These are phyloP conservation scores for Trichophyton verrucosum DNA, from an alignment of 2,329 filamentous ascomycete species.

Conservation along the genomic window DNA sequence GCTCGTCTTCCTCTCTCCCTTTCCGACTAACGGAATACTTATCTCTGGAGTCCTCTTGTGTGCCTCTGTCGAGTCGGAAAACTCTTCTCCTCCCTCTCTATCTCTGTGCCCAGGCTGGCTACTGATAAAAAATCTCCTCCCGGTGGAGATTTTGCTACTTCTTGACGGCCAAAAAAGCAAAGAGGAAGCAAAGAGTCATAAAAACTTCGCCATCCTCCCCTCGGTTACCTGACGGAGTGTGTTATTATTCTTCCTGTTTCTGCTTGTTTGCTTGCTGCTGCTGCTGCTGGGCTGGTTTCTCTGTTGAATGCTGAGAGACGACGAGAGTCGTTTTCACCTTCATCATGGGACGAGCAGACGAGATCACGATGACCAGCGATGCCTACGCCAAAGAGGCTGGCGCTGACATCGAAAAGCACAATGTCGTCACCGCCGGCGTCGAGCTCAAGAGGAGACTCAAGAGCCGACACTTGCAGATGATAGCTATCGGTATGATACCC, in stretches of 20 bases:
- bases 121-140: not conserved
- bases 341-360: not conserved
- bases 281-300: too few species aligned
- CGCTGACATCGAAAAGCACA: conserved; percentile 27
- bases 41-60: not conserved
- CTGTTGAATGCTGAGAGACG: not conserved
- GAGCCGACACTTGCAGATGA: conserved; percentile 89
- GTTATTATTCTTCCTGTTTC: not conserved
- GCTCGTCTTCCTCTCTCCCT: not conserved
- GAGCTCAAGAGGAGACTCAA: conserved; percentile 65
- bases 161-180: not conserved
- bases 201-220: not conserved
- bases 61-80: not conserved
- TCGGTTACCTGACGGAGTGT: not conserved
- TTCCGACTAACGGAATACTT: too few species aligned
- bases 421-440: conserved; percentile 45
- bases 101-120: too few species aligned
- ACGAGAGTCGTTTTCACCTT: not conserved
- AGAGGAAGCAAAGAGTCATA: not conserved
- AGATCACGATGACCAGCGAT: not conserved
- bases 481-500: conserved; percentile 58
- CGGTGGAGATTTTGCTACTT: not conserved
- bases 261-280: not conserved
- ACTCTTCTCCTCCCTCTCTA: not conserved
- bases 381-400: not conserved